These are phyloP conservation scores for Ambrosia hybrid DNA, from an alignment of 140 eudicot species.

Conservation along the genomic window DNA sequence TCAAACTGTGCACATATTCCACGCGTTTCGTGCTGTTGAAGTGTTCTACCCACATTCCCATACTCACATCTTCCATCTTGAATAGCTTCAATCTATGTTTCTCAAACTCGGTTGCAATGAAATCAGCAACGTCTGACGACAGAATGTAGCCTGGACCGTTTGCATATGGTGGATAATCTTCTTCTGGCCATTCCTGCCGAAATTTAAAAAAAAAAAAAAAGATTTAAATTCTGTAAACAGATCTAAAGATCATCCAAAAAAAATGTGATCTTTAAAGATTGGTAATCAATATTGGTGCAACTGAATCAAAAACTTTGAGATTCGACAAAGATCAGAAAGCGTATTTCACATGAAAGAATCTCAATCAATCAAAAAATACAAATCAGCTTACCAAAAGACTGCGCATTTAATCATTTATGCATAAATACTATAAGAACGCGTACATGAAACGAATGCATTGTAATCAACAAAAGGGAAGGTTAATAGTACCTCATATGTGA, in stretches of 20 bases:
- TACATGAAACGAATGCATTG: not conserved
- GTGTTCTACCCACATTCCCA: constrained; percentile 98
- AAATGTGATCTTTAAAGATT: too few species aligned
- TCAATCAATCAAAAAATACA: too few species aligned
- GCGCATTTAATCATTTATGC: not conserved
- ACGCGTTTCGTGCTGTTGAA: constrained; percentile 68
- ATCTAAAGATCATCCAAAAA: too few species aligned
- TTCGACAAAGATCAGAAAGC: not conserved
- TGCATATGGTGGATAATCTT: constrained; percentile 90
- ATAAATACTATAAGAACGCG: constrained; percentile 5
- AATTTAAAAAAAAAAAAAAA: not conserved
- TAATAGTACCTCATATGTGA: constrained; percentile 79
- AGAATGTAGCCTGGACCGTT: constrained; percentile 95
- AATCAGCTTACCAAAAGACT: not conserved
- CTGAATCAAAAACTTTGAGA: not conserved
- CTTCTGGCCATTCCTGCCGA: constrained; percentile 96
- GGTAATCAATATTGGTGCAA: not conserved
- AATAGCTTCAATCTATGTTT: constrained; percentile 79
- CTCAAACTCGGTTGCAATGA: constrained; percentile 68
- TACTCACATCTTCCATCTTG: constrained; percentile 98
- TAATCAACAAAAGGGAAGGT: not conserved
- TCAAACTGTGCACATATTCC: constrained; percentile 83
- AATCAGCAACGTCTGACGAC: constrained; percentile 83
- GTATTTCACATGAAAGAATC: not conserved
- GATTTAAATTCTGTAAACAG: not conserved